phyloP scores from a whole-genome alignment of 495 filamentous ascomycete species.

The Penicillium bialowiezense region DNA sequence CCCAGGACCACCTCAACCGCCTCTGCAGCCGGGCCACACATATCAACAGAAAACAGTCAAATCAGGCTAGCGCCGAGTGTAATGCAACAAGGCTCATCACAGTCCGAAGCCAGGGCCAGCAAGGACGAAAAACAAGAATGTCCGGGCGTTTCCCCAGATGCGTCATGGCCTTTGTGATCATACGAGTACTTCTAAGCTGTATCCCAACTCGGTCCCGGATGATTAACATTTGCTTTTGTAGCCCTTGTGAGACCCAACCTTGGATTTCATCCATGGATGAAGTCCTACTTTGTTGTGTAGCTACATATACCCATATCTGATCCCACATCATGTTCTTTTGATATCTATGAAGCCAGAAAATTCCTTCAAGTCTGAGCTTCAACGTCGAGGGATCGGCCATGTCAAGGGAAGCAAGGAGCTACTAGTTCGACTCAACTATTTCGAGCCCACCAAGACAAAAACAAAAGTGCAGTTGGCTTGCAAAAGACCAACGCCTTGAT shows the following conservation, averaged over 20 bases:
- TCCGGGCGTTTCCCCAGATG: conserved; percentile 24
- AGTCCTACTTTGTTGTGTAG: neutral
- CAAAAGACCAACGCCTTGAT: conserved; percentile 3
- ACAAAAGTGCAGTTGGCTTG: conserved; percentile 4
- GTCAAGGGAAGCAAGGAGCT: neutral
- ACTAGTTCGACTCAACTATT: neutral
- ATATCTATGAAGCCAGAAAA: too few species aligned
- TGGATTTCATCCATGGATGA: too few species aligned
- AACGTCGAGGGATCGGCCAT: neutral
- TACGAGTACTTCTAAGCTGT: neutral
- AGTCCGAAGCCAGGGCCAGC: conserved; percentile 8
- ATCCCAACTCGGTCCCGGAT: neutral
- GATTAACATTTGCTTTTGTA: neutral
- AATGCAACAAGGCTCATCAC: conserved; percentile 6
- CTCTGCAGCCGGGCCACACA: neutral
- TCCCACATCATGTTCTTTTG: too few species aligned
- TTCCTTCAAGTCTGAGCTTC: neutral
- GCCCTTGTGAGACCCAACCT: neutral
- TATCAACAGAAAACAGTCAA: conserved; percentile 14
- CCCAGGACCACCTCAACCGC: neutral
- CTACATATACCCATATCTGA: neutral
- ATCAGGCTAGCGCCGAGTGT: conserved; percentile 12
- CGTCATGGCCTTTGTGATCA: conserved; percentile 29
- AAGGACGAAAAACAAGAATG: conserved; percentile 11
- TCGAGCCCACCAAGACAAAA: neutral